Conservation (phyloP, 768 basidiomycete genomes). For the Chiua virens region DNA sequence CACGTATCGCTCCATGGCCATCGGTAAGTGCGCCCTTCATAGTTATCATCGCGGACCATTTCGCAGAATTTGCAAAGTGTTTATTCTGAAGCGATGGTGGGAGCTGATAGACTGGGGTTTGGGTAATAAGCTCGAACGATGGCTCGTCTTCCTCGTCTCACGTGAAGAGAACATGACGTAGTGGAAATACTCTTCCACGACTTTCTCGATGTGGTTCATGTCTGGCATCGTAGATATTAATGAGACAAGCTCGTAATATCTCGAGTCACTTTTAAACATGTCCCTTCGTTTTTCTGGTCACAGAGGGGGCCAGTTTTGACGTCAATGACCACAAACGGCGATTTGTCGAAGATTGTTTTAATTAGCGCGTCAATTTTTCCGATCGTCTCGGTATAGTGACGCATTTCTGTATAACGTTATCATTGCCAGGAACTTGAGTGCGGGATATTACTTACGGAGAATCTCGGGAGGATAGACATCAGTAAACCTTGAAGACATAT, state of each 20-base stretch:
- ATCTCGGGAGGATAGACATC: neutral
- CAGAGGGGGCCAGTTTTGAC: conserved; percentile 5
- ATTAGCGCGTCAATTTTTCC: too few relatives aligned
- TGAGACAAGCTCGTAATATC: conserved; percentile 3
- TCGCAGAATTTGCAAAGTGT: conserved; percentile 7
- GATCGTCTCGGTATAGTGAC: too few relatives aligned
- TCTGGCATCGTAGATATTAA: conserved; percentile 1
- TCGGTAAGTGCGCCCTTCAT: neutral
- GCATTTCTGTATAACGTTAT: too few relatives aligned
- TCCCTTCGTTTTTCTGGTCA: neutral
- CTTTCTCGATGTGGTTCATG: neutral
- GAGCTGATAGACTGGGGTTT: neutral
- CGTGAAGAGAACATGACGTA: conserved; percentile 19
- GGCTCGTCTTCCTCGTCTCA: conserved; percentile 11
- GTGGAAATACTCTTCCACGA: conserved; percentile 3
- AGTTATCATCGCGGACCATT: conserved; percentile 5
- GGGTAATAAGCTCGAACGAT: conserved; percentile 5
- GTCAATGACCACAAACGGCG: neutral
- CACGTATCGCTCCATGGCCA: conserved; percentile 15
- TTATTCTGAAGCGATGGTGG: neutral
- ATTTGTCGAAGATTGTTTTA: too few relatives aligned
- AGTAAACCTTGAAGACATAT: neutral
- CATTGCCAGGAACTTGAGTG: too few relatives aligned
- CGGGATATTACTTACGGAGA: too few relatives aligned
- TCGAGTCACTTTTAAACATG: conserved; percentile 2